These are phyloP conservation scores for Schoenoplectus triqueter DNA, from an alignment of 202 grass and related monocot species.

Conservation along the genomic window DNA sequence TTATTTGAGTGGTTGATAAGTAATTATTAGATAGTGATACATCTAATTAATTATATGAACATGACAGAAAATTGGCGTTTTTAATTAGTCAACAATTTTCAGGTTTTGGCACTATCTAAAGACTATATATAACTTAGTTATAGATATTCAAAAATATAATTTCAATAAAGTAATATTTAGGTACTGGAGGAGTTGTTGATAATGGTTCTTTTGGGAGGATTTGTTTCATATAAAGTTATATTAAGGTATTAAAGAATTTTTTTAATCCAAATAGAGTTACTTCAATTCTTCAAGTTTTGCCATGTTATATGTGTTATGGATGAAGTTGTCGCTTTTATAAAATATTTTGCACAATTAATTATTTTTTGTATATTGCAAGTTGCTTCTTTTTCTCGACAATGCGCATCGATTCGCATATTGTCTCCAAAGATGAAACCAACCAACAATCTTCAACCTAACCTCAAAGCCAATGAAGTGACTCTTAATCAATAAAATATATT, in stretches of 20 bases:
- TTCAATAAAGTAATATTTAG: neutral
- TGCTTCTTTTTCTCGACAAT: constrained; percentile 11
- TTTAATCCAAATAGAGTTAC: neutral
- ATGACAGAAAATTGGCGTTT: neutral
- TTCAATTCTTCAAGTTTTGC: neutral
- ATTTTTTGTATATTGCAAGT: neutral
- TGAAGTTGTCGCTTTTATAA: neutral
- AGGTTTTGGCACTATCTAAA: neutral
- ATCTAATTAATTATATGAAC: constrained; percentile 22
- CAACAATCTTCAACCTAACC: neutral
- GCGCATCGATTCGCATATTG: neutral
- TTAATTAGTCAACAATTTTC: constrained; percentile 7
- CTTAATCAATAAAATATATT: neutral
- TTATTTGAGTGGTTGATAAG: constrained; percentile 21
- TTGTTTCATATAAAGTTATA: neutral
- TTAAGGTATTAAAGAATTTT: neutral
- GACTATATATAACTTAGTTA: neutral
- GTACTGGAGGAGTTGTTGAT: neutral
- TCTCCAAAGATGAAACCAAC: constrained; percentile 10
- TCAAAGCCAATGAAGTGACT: constrained; percentile 19
- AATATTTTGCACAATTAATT: neutral
- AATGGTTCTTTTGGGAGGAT: neutral
- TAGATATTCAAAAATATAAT: neutral
- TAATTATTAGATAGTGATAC: constrained; percentile 37
- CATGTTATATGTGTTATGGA: neutral